These are phyloP conservation scores for Phytophthora quininea DNA, from an alignment of 352 stramenopile genomes.

Conservation along the genomic window DNA sequence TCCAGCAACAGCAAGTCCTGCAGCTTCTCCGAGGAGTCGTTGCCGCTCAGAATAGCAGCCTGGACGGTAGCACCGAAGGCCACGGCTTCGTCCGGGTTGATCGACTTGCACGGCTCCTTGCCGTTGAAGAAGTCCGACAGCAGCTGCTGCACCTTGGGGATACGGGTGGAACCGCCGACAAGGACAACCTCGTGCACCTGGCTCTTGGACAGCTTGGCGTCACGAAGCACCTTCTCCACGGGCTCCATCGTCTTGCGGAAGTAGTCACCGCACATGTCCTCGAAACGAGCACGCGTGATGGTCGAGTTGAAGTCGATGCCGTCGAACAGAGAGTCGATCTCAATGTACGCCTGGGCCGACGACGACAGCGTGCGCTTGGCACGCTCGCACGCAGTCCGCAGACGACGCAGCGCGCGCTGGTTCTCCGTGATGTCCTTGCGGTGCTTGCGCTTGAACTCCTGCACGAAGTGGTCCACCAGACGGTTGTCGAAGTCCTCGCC, in stretches of 20 bases:
- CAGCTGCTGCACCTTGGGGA: conserved; percentile 71
- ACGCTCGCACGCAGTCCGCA: conserved; percentile 93
- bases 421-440: conserved; percentile 90
- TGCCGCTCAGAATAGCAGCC: conserved; percentile 63
- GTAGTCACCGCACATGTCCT: conserved; percentile 90
- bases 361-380: conserved; percentile 94
- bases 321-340: conserved; percentile 95
- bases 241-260: conserved; percentile 92
- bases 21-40: conserved; percentile 85
- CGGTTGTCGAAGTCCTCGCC: conserved; percentile 95
- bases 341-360: conserved; percentile 93
- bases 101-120: conserved; percentile 78
- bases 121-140: conserved; percentile 71
- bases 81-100: conserved; percentile 86
- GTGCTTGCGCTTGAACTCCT: conserved; percentile 93
- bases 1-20: conserved; percentile 89
- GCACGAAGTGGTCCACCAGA: conserved; percentile 93
- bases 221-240: conserved; percentile 87
- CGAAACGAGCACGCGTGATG: conserved; percentile 92
- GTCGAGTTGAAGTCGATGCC: conserved; percentile 94
- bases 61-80: conserved; percentile 81
- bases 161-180: conserved; percentile 80
- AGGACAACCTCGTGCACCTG: conserved; percentile 83
- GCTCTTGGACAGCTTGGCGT: conserved; percentile 90
- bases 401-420: conserved; percentile 89